Evolutionary conservation across 495 filamentous ascomycete species (phyloP), one percentile per base, ranked within the genome.

Genomic region (Annulohypoxylon stygium): DNA sequence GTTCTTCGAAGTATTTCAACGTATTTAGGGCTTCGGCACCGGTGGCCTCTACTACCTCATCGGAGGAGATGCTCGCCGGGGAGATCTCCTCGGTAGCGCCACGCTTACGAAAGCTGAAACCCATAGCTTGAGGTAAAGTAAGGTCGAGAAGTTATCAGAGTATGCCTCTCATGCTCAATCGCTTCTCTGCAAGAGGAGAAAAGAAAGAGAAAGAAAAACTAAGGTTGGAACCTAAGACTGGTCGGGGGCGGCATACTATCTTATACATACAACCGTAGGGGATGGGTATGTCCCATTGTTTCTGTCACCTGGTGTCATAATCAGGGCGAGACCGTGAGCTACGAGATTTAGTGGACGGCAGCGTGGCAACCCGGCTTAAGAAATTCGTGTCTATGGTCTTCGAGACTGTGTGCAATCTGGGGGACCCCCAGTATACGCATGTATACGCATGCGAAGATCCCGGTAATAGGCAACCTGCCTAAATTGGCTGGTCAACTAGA

Each of bases 1-100:
- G 85, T 61, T 86, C 84, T 69, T 90, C 88, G 64, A 91, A 85
- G 11, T 81, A 73, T 69, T 82, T 81, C 12, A 85, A 76, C 34
- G 80, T 80, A 34, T 77, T 71, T 12, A 82, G 69, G 34, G 72
- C 72, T 45, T 80, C 80, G 59, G 78, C 48, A 34, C 79, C 67
- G 33, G 71, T 67, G 4, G 36, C 47, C 8, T 70, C 71, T 41
- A 20, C 43, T 0, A n/a, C 78, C 5, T 77, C 75, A 50, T 51
- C 54, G 11, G 76, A 76, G 30, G 71, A 67, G 43, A 47, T 73
- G 33, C 59, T 71, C 33, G 71, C 71, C 18, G 73, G 76, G 25
- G 73, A 68, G 58, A 71, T 58, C 68, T 67, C 74, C 58, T 77
- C 73, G 20, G 73, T 26, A 63, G 57, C 59, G 59, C 58, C 69